Evolutionary conservation across 352 stramenopile genomes (phyloP), one percentile per base, ranked within the genome.

Genomic region (Globisporangium mamillatum): DNA sequence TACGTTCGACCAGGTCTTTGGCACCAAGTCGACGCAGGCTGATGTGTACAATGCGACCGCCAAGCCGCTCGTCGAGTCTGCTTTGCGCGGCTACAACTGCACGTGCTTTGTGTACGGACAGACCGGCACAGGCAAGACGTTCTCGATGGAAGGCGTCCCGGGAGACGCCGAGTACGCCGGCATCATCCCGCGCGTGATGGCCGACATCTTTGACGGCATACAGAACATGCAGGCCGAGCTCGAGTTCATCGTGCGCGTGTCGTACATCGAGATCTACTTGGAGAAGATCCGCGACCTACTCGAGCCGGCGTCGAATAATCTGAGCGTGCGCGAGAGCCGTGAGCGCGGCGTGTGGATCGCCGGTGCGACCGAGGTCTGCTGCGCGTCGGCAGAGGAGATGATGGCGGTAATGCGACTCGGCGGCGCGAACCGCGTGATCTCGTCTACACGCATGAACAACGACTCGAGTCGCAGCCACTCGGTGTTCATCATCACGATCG

Each of bases 181-280:
- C 16, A 89, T 93, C 63, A 93, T 93, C 63, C 81, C 84, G n/a
- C 82, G 84, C 46, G 76, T 86, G n/a, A 90, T 90, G 81, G 60
- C 70, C 52, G 82, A 91, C 66, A 77, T 93, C 57, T 93, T 90
- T 57, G 76, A 80, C 32, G 79, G 80, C 67, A 90, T 93, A 59
- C 70, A 84, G 38, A 80, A 84, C 63, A 90, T 90, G 76, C 81
- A 91, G 66, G 68, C 73, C 14, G 80, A 91, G 48, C 78, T 93
- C 46, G 81, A 98, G 66, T 99, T 98, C 78, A 84, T 99, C 29
- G 84, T 99, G 25, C 84, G 96, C 38, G 94, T 97, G n/a, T 98
- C 93, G 27, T 99, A 99, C 78, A 82, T 99, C 54, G 97, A 99
- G 76, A 99, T 99, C 68, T 99, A 99, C 85, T 97, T 99, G 69